These are phyloP conservation scores for Melanomma pulvis-pyrius DNA, from an alignment of 495 filamentous ascomycete species.

Conservation along the genomic window DNA sequence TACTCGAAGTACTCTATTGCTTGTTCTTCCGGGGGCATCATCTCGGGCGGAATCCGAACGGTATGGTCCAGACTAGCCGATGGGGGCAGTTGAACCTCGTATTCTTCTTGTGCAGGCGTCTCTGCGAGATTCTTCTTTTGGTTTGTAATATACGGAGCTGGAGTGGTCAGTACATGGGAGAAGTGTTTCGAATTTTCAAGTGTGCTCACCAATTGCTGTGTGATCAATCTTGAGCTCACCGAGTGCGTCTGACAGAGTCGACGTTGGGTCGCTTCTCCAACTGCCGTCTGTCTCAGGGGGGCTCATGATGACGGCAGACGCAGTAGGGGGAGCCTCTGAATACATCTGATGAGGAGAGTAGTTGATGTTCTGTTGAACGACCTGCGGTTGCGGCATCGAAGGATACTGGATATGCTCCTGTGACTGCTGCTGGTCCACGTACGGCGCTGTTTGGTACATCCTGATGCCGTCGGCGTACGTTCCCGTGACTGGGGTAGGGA, in stretches of 20 bases:
- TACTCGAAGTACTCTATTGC: slow-evolving; percentile 86
- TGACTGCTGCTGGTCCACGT: slow-evolving; percentile 38
- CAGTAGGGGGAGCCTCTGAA: slow-evolving; percentile 20
- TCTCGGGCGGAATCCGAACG: slow-evolving; percentile 86
- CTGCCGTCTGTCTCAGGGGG: slow-evolving; percentile 48
- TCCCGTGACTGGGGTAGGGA: slow-evolving; percentile 36
- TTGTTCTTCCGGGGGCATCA: slow-evolving; percentile 89
- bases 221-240: slow-evolving; percentile 90
- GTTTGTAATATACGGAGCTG: slow-evolving; percentile 84
- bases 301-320: slow-evolving; percentile 10
- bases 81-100: slow-evolving; percentile 63
- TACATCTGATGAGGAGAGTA: slow-evolving; percentile 35
- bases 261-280: slow-evolving; percentile 70
- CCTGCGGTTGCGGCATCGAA: slow-evolving; percentile 46
- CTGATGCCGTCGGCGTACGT: slow-evolving; percentile 41
- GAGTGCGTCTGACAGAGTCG: slow-evolving; percentile 66
- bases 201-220: slow-evolving; percentile 75
- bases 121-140: slow-evolving; percentile 67
- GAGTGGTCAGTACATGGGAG: slow-evolving; percentile 40
- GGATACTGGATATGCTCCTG: slow-evolving; percentile 53
- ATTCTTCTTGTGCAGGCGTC: slow-evolving; percentile 77
- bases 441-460: slow-evolving; percentile 44
- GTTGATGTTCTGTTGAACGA: slow-evolving; percentile 26
- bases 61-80: slow-evolving; percentile 68
- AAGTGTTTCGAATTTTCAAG: background rate